These are phyloP conservation scores for Diplodia sapinea DNA, from an alignment of 2,329 filamentous ascomycete species.

Conservation along the genomic window DNA sequence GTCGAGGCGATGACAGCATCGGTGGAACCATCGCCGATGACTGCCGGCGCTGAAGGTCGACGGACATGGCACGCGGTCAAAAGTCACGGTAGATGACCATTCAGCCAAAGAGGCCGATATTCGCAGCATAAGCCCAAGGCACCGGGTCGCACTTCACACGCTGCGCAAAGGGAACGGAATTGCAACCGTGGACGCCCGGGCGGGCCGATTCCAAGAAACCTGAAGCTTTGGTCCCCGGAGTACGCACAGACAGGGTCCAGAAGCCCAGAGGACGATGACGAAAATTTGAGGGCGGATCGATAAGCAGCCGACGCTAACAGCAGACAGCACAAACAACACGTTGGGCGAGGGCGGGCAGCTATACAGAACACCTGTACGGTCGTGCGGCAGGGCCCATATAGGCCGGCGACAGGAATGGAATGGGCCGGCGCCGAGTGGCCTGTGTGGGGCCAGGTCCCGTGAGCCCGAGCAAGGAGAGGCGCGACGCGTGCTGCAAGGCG, in stretches of 20 bases:
- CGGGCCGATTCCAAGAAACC: neutral
- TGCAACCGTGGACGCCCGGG: neutral
- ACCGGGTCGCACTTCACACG: too few relatives aligned
- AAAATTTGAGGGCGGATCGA: constrained; percentile 3
- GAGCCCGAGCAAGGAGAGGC: constrained; percentile 30
- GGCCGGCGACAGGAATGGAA: constrained; percentile 9
- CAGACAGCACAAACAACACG: neutral
- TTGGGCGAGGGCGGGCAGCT: neutral
- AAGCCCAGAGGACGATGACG: neutral
- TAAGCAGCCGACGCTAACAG: neutral
- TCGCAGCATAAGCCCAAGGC: too few relatives aligned
- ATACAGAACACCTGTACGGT: constrained; percentile 4
- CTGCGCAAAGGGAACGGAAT: neutral
- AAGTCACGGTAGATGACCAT: too few relatives aligned
- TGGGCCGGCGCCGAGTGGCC: constrained; percentile 16
- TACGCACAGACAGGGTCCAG: constrained; percentile 1
- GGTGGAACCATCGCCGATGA: neutral
- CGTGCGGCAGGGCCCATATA: neutral
- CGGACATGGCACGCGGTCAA: neutral
- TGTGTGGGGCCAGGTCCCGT: constrained; percentile 16
- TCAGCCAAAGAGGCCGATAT: too few relatives aligned
- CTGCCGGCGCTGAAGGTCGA: neutral
- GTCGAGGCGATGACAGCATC: neutral
- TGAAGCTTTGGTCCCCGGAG: neutral
- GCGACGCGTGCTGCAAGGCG: constrained; percentile 32